Percentiles rank a stretch among this genome's conserved stretches.
These are phyloP conservation scores for Hypoxylon fragiforme DNA, from an alignment of 495 filamentous ascomycete genomes.

Conservation along the genomic window DNA sequence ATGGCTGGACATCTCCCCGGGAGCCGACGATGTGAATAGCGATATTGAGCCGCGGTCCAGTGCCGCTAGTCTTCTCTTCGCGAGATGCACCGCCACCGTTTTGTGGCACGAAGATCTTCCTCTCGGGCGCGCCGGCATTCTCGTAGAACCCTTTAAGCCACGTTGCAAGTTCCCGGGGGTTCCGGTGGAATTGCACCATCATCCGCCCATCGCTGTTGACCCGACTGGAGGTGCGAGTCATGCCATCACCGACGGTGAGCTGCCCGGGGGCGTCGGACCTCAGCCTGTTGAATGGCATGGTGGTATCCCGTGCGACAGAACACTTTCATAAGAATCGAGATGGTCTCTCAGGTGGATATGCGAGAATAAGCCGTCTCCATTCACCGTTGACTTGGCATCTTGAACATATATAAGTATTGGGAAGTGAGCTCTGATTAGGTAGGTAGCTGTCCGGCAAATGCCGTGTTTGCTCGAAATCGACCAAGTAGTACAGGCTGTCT, in stretches of 20 bases:
- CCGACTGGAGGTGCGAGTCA: conserved; percentile 5
- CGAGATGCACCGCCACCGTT: background rate
- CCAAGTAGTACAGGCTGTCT: too few relatives aligned
- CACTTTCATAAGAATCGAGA: too few relatives aligned
- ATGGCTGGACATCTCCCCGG: conserved; percentile 66
- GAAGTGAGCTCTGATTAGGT: too few relatives aligned
- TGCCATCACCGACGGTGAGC: conserved; percentile 4
- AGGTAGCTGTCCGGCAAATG: too few relatives aligned
- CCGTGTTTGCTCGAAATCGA: too few relatives aligned
- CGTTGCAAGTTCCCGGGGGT: conserved; percentile 46
- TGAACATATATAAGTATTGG: too few relatives aligned
- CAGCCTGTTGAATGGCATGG: conserved; percentile 8
- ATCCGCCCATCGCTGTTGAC: conserved; percentile 18
- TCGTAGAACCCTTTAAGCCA: conserved; percentile 44
- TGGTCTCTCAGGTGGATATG: too few relatives aligned
- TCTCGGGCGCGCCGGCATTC: background rate
- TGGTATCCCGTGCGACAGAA: background rate
- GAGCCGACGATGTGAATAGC: conserved; percentile 67
- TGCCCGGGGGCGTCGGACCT: conserved; percentile 9
- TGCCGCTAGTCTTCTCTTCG: background rate
- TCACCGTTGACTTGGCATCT: too few relatives aligned
- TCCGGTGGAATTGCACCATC: conserved; percentile 18
- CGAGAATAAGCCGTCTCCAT: too few relatives aligned
- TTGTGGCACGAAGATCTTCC: conserved; percentile 3
- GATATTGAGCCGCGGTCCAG: conserved; percentile 52